Evolutionary conservation across 768 basidiomycete species (phyloP).

Genomic region (Tephrocybe sp.): DNA sequence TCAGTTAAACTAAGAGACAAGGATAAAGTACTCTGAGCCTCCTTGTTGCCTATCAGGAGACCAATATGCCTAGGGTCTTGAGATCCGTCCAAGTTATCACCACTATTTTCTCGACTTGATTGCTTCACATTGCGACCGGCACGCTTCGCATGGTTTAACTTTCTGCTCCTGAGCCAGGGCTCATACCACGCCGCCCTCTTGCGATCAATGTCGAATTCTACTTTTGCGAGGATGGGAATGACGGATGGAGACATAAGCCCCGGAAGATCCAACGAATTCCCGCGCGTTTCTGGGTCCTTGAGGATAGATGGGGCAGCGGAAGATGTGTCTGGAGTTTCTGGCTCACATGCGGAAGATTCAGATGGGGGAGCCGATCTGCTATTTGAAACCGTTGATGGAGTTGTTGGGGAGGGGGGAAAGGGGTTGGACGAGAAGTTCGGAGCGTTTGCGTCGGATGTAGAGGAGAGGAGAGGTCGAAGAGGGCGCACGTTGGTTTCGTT

Average conservation of each 20-base stretch:
- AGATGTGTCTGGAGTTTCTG: slow-evolving; percentile 57
- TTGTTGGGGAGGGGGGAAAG: slow-evolving; percentile 47
- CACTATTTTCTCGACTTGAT: slow-evolving; percentile 16
- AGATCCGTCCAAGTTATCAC: slow-evolving; percentile 19
- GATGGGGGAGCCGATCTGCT: slow-evolving; percentile 48
- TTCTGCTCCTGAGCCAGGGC: slow-evolving; percentile 73
- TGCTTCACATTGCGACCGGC: slow-evolving; percentile 32
- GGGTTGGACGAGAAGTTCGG: slow-evolving; percentile 32
- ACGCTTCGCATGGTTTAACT: slow-evolving; percentile 58
- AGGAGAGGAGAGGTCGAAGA: slow-evolving; percentile 48
- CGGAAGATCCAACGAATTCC: slow-evolving; percentile 58
- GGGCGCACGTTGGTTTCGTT: slow-evolving; percentile 27
- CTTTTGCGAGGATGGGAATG: slow-evolving; percentile 86
- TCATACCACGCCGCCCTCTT: slow-evolving; percentile 81
- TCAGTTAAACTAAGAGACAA: slow-evolving; percentile 19
- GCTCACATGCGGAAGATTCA: slow-evolving; percentile 39
- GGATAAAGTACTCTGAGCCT: slow-evolving; percentile 34
- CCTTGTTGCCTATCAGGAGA: slow-evolving; percentile 50
- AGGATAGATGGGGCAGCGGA: slow-evolving; percentile 26
- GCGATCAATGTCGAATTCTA: slow-evolving; percentile 92
- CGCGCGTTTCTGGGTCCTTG: slow-evolving; percentile 32
- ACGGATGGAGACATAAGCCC: slow-evolving; percentile 62
- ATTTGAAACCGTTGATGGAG: slow-evolving; percentile 49
- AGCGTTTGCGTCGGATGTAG: slow-evolving; percentile 31
- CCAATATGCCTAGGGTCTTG: slow-evolving; percentile 38